Conservation (phyloP, 2,329 filamentous ascomycete species). For the Trichoderma semiorbis region DNA sequence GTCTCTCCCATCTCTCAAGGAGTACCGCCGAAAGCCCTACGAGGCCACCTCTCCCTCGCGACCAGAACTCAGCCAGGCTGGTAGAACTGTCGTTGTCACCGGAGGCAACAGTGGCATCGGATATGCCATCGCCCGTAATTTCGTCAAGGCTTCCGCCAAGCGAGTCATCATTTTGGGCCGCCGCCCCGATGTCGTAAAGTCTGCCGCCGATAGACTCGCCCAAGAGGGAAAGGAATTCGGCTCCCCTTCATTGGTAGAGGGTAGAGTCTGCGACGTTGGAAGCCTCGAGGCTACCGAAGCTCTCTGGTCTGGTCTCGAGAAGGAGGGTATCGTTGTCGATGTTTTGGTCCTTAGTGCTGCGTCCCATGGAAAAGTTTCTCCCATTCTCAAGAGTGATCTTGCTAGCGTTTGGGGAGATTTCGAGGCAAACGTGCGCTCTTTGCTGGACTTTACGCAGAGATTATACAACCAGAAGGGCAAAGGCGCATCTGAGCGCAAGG, state of each 20-base stretch:
- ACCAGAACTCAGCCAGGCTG: conserved; percentile 38
- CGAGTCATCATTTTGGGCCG: conserved; percentile 41
- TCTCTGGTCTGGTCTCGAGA: conserved; percentile 30
- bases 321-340: conserved; percentile 26
- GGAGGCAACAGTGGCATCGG: conserved; percentile 63
- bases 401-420: conserved; percentile 19
- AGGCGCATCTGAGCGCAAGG: background rate
- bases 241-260: conserved; percentile 21
- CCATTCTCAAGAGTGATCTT: conserved; percentile 19
- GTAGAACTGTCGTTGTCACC: conserved; percentile 59
- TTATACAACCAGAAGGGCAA: conserved; percentile 22
- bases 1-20: conserved; percentile 3
- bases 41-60: conserved; percentile 35
- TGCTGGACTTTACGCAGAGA: conserved; percentile 19
- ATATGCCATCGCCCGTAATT: conserved; percentile 58
- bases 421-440: conserved; percentile 22
- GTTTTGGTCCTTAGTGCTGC: conserved; percentile 31
- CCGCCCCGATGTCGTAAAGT: conserved; percentile 22
- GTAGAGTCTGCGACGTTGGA: conserved; percentile 26
- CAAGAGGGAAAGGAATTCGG: conserved; percentile 19
- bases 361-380: conserved; percentile 1
- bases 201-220: conserved; percentile 21
- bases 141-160: conserved; percentile 37
- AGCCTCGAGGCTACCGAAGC: conserved; percentile 21
- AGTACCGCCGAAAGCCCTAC: conserved; percentile 34